These are phyloP conservation scores for Trichoderma sp. DNA, from an alignment of 2,329 filamentous ascomycete species.

Conservation along the genomic window DNA sequence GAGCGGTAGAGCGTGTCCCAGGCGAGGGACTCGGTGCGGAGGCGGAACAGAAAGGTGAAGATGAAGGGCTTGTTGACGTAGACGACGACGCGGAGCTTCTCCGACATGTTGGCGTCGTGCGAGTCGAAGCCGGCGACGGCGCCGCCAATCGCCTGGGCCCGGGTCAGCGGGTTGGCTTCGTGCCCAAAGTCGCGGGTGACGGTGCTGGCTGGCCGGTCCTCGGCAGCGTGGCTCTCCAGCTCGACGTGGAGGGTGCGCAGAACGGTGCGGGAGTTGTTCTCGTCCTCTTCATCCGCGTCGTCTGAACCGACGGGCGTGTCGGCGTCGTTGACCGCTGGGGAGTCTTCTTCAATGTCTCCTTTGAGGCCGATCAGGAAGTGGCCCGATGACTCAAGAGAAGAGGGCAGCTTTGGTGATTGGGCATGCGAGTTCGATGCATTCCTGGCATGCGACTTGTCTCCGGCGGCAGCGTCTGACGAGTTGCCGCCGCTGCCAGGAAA, in stretches of 20 bases:
- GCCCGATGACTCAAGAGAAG: slow-evolving; percentile 42
- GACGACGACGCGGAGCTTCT: slow-evolving; percentile 67
- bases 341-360: slow-evolving; percentile 60
- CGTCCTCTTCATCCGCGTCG: slow-evolving; percentile 35
- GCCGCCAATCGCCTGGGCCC: slow-evolving; percentile 42
- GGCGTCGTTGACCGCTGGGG: slow-evolving; percentile 38
- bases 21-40: slow-evolving; percentile 59
- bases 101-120: slow-evolving; percentile 57
- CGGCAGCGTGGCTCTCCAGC: slow-evolving; percentile 48
- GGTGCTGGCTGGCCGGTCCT: slow-evolving; percentile 48
- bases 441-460: slow-evolving; percentile 26
- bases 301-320: slow-evolving; percentile 39
- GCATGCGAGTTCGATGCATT: slow-evolving; percentile 1
- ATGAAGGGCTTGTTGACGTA: slow-evolving; percentile 77
- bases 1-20: slow-evolving; percentile 60
- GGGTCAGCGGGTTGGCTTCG: slow-evolving; percentile 37
- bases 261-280: slow-evolving; percentile 58
- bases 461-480: slow-evolving; percentile 27
- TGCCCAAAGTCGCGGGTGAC: slow-evolving; percentile 50
- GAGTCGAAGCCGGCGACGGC: slow-evolving; percentile 40
- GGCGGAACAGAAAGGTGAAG: slow-evolving; percentile 71
- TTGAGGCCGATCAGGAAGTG: slow-evolving; percentile 69
- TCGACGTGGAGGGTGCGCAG: slow-evolving; percentile 70
- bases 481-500: slow-evolving; percentile 39
- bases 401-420: slow-evolving; percentile 25